Conservation (phyloP, 345 rosid species). For the Sonneratia alba region DNA sequence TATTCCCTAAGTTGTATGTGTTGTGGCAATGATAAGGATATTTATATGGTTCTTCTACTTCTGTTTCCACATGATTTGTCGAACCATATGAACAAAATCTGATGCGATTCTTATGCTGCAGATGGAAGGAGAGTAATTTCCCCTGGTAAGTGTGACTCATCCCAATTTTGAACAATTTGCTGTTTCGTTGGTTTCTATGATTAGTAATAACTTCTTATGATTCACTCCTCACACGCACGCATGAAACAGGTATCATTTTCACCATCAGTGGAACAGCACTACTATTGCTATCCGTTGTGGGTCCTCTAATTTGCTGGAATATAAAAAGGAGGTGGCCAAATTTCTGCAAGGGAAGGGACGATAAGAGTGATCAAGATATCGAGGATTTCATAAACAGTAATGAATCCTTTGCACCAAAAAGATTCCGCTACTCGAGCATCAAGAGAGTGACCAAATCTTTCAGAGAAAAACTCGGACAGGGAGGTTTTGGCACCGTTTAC, state of each 20-base stretch:
- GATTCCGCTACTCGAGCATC: slow-evolving; percentile 4
- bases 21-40: no score
- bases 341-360: not conserved
- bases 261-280: not conserved
- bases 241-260: not conserved
- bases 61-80: no score
- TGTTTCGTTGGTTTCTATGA: not conserved
- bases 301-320: not conserved
- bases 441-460: slow-evolving; percentile 16
- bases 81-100: not conserved
- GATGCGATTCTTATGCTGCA: not conserved
- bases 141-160: not conserved
- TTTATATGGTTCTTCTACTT: no score
- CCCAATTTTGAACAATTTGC: not conserved
- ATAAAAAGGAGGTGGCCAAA: not conserved
- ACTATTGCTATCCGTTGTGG: not conserved
- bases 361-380: not conserved
- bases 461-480: slow-evolving; percentile 21
- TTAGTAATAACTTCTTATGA: not conserved
- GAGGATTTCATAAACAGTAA: not conserved
- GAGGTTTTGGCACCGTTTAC: slow-evolving; percentile 20
- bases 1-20: no score
- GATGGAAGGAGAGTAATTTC: not conserved
- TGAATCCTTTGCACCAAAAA: not conserved
- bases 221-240: not conserved